phyloP scores from a whole-genome alignment of 768 basidiomycete genomes.

The Rhizopogon vulgaris region DNA sequence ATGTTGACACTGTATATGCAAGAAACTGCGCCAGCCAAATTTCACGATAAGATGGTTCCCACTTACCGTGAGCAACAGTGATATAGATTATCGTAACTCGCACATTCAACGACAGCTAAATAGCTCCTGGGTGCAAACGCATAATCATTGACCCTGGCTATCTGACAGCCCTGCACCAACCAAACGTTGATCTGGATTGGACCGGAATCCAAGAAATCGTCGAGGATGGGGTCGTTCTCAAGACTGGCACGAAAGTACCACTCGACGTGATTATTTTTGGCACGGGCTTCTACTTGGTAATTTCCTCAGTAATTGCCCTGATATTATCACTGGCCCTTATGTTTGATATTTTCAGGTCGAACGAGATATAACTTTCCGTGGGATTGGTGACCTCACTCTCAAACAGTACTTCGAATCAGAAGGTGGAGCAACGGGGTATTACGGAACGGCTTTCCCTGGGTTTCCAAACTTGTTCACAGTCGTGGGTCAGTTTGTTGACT shows the following conservation, averaged over 20 bases:
- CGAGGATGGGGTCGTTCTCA: conserved; percentile 43
- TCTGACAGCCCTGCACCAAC: conserved; percentile 42
- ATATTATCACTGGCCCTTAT: background rate
- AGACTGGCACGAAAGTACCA: conserved; percentile 41
- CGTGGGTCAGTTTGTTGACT: conserved; percentile 31
- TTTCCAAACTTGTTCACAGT: conserved; percentile 50
- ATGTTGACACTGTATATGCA: conserved; percentile 38
- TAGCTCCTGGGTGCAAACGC: conserved; percentile 55
- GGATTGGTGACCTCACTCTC: conserved; percentile 36
- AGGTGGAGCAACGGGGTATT: conserved; percentile 46
- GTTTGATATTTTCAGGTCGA: conserved; percentile 4
- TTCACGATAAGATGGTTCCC: conserved; percentile 41
- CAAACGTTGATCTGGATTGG: conserved; percentile 49
- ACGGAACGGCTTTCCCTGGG: conserved; percentile 47
- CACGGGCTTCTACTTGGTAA: conserved; percentile 47
- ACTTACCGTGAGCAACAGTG: conserved; percentile 35
- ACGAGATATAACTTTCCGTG: conserved; percentile 23
- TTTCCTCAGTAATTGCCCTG: conserved; percentile 10
- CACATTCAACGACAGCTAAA: background rate
- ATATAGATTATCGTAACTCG: background rate
- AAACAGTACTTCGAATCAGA: conserved; percentile 41
- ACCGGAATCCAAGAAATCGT: conserved; percentile 42
- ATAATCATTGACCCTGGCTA: conserved; percentile 57
- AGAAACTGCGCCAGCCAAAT: conserved; percentile 38
- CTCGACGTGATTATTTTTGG: conserved; percentile 55